phyloP scores from a whole-genome alignment of 2,329 filamentous ascomycete genomes.

The Cladosporium sp. region DNA sequence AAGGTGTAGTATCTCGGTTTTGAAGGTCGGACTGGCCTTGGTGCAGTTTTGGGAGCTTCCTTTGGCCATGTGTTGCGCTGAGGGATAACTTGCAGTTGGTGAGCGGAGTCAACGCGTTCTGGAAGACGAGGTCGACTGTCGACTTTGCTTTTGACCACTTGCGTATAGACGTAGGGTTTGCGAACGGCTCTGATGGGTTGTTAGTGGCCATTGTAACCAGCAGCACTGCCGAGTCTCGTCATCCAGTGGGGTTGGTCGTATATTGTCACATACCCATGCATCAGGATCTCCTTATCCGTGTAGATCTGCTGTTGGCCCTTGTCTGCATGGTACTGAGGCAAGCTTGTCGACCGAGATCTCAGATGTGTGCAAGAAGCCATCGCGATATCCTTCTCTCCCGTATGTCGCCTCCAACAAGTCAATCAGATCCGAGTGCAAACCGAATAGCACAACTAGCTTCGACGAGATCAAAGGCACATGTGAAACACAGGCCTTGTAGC shows the following conservation, averaged over 20 bases:
- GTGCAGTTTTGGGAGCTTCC: no score
- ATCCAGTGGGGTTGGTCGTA: neutral
- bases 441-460: neutral
- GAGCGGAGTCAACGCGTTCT: neutral
- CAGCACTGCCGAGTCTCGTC: no score
- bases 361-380: neutral
- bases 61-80: slow-evolving; percentile 20
- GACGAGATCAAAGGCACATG: neutral
- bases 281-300: neutral
- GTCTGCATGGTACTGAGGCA: neutral
- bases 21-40: neutral
- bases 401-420: no score
- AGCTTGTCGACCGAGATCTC: neutral
- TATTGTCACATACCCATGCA: neutral
- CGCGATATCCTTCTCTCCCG: neutral
- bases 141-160: slow-evolving; percentile 5
- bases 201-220: neutral
- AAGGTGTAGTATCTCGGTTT: slow-evolving; percentile 15
- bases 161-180: slow-evolving; percentile 6
- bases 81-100: neutral
- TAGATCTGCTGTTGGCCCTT: neutral
- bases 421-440: neutral
- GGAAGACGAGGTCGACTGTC: neutral
- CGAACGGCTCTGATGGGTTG: neutral
- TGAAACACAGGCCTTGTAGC: no score